Evolutionary conservation across 2,329 filamentous ascomycete species (phyloP), one percentile per base, ranked within the genome.

Genomic region (Periconia sp.): DNA sequence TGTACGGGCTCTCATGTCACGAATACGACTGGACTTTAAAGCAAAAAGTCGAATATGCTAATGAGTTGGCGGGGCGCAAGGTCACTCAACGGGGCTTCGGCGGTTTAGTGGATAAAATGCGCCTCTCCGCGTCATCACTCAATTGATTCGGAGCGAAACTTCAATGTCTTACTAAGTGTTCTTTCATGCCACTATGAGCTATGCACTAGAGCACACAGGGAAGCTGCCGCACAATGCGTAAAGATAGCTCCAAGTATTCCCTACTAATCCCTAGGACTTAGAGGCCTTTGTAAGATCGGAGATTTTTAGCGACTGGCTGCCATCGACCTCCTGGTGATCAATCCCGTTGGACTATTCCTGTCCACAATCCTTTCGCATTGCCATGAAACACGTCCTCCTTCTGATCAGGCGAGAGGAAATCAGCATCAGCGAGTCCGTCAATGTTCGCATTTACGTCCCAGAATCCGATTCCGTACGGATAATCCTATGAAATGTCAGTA

Each of bases 21-120:
- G 54, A 67, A 12, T 5, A 21, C 7, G 70, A 78, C 50, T 85
- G 81, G 81, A 64, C 70, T 54, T 57, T 77, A 33, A 54, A 68
- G 36, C 63, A 68, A 43, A 81, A 77, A 56, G 63, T 87, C 47
- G 65, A 60, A 22, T 86, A 87, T 68, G 84, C 85, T 33, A 86
- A 85, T 52, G 74, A 78, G 44, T 66, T 90, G 61, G 86, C 86
- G 38, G 85, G 85, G 28, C 73, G 77, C 48, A 90, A 90, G 67
- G 82, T 89, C 30, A 73, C 80, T 50, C 80, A 78, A 50, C 83
- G 88, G 54, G 86, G 86, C 4, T 89, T 89, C 63, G 22, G 17
- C 1, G 51, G 44, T 6, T 26, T 66, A 15, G 57, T 13, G 11
- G 10, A 4, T 9, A 16, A 34, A 12, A 34, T 34, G 16, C 11